phyloP scores from a whole-genome alignment of 306 rosid species.

The Quercus agrifolia region DNA sequence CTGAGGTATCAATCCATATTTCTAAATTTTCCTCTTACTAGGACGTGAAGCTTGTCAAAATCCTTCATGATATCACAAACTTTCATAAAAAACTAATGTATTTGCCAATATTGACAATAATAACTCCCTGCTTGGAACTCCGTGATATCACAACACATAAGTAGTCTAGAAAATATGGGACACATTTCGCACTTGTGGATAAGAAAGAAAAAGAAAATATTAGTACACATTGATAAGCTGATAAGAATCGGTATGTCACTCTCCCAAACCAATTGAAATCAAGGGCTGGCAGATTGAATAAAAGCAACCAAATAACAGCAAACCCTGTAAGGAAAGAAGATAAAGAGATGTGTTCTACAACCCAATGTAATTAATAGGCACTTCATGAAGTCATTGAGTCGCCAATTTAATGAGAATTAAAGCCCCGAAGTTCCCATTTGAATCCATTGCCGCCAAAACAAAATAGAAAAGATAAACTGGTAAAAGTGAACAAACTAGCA shows the following conservation, averaged over 20 bases:
- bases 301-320: not conserved
- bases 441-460: not conserved
- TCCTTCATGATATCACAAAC: too few relatives aligned
- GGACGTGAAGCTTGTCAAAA: too few relatives aligned
- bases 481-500: slow-evolving; percentile 5
- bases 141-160: too few relatives aligned
- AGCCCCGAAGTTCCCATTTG: not conserved
- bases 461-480: not conserved
- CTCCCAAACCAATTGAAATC: not conserved
- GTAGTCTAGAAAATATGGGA: too few relatives aligned
- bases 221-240: too few relatives aligned
- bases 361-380: not conserved
- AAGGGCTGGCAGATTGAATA: not conserved
- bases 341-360: not conserved
- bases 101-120: too few relatives aligned
- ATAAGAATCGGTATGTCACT: too few relatives aligned
- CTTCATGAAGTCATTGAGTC: not conserved
- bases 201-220: too few relatives aligned
- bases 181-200: too few relatives aligned
- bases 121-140: too few relatives aligned
- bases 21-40: too few relatives aligned
- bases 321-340: not conserved
- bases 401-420: not conserved
- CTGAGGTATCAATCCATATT: not conserved
- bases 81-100: too few relatives aligned